A percentile compares a stretch with the other conserved stretches of the same genome.
phyloP scores from a whole-genome alignment of 495 filamentous ascomycete genomes.

The Daldinia concentrica region DNA sequence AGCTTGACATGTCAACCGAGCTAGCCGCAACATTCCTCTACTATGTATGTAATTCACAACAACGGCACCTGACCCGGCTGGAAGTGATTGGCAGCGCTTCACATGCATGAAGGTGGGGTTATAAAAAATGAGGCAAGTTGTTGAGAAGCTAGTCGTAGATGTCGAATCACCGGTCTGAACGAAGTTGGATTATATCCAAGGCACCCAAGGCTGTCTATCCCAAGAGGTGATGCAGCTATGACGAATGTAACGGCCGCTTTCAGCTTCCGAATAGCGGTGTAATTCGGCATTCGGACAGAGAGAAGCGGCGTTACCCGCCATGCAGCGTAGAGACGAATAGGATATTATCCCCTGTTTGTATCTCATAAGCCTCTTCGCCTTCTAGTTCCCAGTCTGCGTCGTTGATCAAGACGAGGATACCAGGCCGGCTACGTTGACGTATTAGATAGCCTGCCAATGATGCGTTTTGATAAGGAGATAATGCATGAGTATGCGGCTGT shows the following conservation, averaged over 20 bases:
- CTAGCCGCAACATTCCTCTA: conserved; percentile 31
- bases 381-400: conserved; percentile 99
- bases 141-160: conserved; percentile 31
- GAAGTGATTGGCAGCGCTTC: conserved; percentile 36
- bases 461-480: conserved; percentile 18
- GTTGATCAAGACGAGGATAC: conserved; percentile 97
- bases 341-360: conserved; percentile 84
- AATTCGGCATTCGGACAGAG: conserved; percentile 3
- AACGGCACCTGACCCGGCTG: conserved; percentile 32
- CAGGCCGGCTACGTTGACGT: conserved; percentile 73
- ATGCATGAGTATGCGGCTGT: conserved; percentile 13
- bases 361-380: conserved; percentile 87
- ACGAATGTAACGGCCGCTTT: conserved; percentile 25
- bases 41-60: conserved; percentile 22
- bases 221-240: conserved; percentile 27
- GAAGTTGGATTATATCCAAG: conserved; percentile 8
- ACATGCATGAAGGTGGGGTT: conserved; percentile 40
- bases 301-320: conserved; percentile 69
- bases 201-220: neutral
- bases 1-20: conserved; percentile 34
- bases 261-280: conserved; percentile 38
- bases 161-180: conserved; percentile 20
- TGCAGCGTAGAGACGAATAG: conserved; percentile 98
- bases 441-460: conserved; percentile 39
- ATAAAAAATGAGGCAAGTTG: conserved; percentile 12